Evolutionary conservation across 2,329 filamentous ascomycete species (phyloP), one percentile per base, ranked within the genome.

Genomic region (Ceratocystis smalleyi): DNA sequence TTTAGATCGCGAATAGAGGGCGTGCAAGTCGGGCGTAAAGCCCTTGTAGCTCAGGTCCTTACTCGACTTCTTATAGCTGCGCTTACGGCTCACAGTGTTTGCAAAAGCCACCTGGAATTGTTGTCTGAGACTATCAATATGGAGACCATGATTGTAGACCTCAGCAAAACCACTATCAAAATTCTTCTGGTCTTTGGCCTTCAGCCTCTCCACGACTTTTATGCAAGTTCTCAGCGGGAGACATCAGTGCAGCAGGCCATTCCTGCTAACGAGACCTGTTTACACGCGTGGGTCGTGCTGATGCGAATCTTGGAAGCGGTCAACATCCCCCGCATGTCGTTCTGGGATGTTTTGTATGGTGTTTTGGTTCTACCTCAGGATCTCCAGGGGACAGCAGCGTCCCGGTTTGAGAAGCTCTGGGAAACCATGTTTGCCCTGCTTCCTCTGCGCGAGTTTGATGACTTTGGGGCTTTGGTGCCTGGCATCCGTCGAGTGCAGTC

Each of bases 401-500:
- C 43, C 24, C 64, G 66, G 1, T 77, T 85, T 61, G 85, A 88
- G 71, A 71, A 71, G 8, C 69, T 80, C 3, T 87, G 85, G 85
- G 75, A 77, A 64, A 75, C 74, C 22, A 73, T 85, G 71, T 87
- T 87, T 68, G 77, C 78, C 0, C 74, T 87, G 1, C 74, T 87
- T 6, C 84, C 85, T 0, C 73, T 87, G 0, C 75, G 76, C 27
- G 83, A 85, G 66, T 83, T 87, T 68, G 79, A 84, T 68, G 75
- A 77, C 61, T 69, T 71, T 12, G 85, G 85, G 0, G 71, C 81
- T 7, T 67, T 83, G 27, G 68, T 77, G 59, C 43, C 70, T 17
- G 73, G 72, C 3, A 71, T 68, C 32, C 71, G 73, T 27, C 70
- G 73, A 65, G 64, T 71, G 43, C 43, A 68, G 5, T 59, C 68